Conservation (phyloP, 306 rosid species). For the Dalbergia cochinchinensis region DNA sequence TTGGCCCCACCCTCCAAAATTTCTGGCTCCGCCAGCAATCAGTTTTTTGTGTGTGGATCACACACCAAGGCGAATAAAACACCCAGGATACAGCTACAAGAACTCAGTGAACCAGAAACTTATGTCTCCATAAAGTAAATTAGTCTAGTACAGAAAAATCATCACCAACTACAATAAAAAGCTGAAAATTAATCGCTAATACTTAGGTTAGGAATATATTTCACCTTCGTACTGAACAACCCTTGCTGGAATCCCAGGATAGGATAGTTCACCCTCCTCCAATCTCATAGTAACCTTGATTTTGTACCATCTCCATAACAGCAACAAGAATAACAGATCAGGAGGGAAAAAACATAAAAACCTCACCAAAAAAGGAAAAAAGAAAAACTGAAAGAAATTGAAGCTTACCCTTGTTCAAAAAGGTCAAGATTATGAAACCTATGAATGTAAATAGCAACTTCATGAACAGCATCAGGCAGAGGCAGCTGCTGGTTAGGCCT, state of each 20-base stretch:
- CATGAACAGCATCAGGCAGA: slow-evolving; percentile 77
- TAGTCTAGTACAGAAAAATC: slow-evolving; percentile 23
- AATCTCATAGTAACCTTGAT: slow-evolving; percentile 82
- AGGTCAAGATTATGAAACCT: slow-evolving; percentile 98
- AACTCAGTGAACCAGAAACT: slow-evolving; percentile 37
- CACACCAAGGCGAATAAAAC: not conserved
- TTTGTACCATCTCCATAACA: slow-evolving; percentile 80
- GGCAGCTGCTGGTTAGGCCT: slow-evolving; percentile 62
- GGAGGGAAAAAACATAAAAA: not conserved
- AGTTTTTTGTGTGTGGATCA: slow-evolving; percentile 4
- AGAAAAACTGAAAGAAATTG: not conserved
- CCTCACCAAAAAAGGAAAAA: not conserved
- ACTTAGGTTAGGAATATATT: slow-evolving; percentile 32
- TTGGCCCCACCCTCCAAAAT: too few species aligned
- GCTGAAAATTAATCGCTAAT: slow-evolving; percentile 25
- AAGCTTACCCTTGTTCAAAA: slow-evolving; percentile 84
- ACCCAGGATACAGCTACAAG: slow-evolving; percentile 9
- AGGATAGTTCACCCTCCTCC: slow-evolving; percentile 69
- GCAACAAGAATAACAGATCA: slow-evolving; percentile 13
- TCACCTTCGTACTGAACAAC: slow-evolving; percentile 97
- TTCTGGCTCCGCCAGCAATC: too few species aligned
- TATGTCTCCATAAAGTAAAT: not conserved
- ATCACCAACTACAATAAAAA: slow-evolving; percentile 38
- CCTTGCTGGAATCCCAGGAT: slow-evolving; percentile 87
- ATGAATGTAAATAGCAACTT: slow-evolving; percentile 88